Conservation (phyloP, 768 basidiomycete species). For the Lentinus tigrinus region DNA sequence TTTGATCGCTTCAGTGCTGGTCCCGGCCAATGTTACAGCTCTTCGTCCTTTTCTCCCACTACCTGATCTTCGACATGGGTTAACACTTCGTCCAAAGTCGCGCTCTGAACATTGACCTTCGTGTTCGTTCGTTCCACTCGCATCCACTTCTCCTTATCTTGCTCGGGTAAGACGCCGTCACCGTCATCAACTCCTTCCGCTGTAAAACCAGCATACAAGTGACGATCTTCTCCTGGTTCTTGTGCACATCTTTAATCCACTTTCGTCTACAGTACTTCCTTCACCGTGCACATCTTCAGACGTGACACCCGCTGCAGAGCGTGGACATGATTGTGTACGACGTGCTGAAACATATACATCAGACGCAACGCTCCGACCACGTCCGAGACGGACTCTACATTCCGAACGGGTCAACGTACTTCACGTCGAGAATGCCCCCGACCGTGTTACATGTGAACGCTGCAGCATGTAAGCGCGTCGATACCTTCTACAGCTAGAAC, state of each 20-base stretch:
- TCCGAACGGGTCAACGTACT: slow-evolving; percentile 68
- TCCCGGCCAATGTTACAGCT: too few species aligned
- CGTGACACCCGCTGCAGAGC: slow-evolving; percentile 73
- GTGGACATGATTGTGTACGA: slow-evolving; percentile 64
- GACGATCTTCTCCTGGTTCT: slow-evolving; percentile 46
- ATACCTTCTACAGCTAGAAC: slow-evolving; percentile 74
- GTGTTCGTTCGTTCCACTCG: slow-evolving; percentile 63
- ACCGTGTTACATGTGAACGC: slow-evolving; percentile 80
- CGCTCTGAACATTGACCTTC: slow-evolving; percentile 31
- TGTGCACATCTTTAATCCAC: slow-evolving; percentile 44
- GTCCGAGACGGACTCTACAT: slow-evolving; percentile 44
- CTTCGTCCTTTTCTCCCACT: slow-evolving; percentile 17
- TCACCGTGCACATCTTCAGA: slow-evolving; percentile 57
- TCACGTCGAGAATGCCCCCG: slow-evolving; percentile 72
- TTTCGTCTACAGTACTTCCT: slow-evolving; percentile 37
- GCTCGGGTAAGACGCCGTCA: slow-evolving; percentile 47
- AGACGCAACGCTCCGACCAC: slow-evolving; percentile 57
- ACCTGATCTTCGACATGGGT: slow-evolving; percentile 16
- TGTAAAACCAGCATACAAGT: slow-evolving; percentile 53
- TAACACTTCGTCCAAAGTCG: slow-evolving; percentile 9
- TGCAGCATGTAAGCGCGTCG: slow-evolving; percentile 73
- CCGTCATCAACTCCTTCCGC: slow-evolving; percentile 44
- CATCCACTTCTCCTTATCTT: slow-evolving; percentile 62
- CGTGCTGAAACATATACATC: slow-evolving; percentile 56
- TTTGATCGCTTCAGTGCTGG: not conserved